Base-by-base conservation (phyloP, 1,284 basidiomycete species). In the Heterobasidion annosum region DNA sequence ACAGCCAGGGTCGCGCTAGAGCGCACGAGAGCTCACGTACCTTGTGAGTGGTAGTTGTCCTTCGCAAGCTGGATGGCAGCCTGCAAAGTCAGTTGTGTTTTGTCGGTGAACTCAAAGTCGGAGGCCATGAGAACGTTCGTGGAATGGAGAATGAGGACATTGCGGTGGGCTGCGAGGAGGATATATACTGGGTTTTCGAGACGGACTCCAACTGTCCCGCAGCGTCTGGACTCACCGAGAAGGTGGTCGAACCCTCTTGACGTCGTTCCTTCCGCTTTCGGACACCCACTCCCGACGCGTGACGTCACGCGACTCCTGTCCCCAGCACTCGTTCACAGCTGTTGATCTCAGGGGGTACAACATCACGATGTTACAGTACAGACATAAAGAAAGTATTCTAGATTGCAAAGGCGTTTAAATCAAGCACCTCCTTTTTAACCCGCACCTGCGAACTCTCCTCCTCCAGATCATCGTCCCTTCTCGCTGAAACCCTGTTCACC, bases 1-100 rank as follows among this genome's bases (percentile, higher is more conserved):
- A 34, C 4, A 1, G 34, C n/a, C 5, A 25, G 25, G 3, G 16
- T 42, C 4, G 16, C 34, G 18, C 33, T 42, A 2, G 13, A 45
- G 5, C 56, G 49, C 19, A 37, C n/a, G 37, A 12, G 19, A 1
- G 4, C 8, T 16, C n/a, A 63, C 65, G 57, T 67, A 83, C 85
- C 77, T 77, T 92, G 88, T 1, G 83, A 82, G 64, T 93, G 85
- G 9, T 85, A 76, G 66, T 92, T 82, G 67, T 93, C 91, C 66
- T 83, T 91, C 35, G 91, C 89, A 46, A 90, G 77, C 65, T 92
- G 89, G 52, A 91, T 68, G 1, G 91, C 85, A 48, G 80, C 78
- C 47, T 77, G 68, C 54, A 93, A 63, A 25, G 84, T 77, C 60
- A 81, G 73, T 63, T 83, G 77, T 8, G 91, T 80, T 65, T 86